A percentile compares a stretch with the other conserved stretches of the same genome.
phyloP scores from a whole-genome alignment of 768 basidiomycete species.

The Chlorophyllum brunneum region DNA sequence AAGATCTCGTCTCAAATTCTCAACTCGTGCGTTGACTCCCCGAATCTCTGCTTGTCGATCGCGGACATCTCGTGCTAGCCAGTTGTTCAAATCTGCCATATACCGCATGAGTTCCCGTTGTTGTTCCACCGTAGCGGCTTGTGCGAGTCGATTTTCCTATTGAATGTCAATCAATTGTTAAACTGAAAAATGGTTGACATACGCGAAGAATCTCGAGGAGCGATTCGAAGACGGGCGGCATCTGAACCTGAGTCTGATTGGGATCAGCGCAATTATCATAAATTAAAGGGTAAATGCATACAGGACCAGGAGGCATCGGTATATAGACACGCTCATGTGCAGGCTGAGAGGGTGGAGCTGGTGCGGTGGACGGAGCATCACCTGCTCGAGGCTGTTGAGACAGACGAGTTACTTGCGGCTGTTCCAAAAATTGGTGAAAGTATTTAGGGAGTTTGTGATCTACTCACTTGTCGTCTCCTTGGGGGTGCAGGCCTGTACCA shows the following conservation, averaged over 20 bases:
- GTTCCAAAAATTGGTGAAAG: neutral
- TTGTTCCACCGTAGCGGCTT: conserved; percentile 72
- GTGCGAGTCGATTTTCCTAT: conserved; percentile 74
- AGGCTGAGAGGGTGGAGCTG: conserved; percentile 19
- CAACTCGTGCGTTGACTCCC: conserved; percentile 60
- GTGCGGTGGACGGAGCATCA: conserved; percentile 12
- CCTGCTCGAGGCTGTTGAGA: neutral
- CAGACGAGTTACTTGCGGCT: neutral
- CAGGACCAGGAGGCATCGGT: conserved; percentile 46
- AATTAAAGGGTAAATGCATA: conserved; percentile 21
- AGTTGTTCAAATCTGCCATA: conserved; percentile 70
- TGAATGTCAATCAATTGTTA: conserved; percentile 11
- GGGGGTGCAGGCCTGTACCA: conserved; percentile 29
- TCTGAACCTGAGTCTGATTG: conserved; percentile 52
- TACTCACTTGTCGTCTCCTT: neutral
- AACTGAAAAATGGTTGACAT: conserved; percentile 17
- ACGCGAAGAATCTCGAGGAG: conserved; percentile 69
- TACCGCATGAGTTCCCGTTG: conserved; percentile 80
- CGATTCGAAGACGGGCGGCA: conserved; percentile 63
- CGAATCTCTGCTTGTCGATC: conserved; percentile 75
- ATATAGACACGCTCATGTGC: conserved; percentile 29
- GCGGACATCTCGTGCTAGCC: conserved; percentile 74
- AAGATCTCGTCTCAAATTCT: conserved; percentile 41
- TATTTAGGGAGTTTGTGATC: neutral
- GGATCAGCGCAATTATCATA: conserved; percentile 5